Evolutionary conservation across 768 basidiomycete genomes (phyloP), one percentile per base, ranked within the genome.

Genomic region (Calvatia gigantea): DNA sequence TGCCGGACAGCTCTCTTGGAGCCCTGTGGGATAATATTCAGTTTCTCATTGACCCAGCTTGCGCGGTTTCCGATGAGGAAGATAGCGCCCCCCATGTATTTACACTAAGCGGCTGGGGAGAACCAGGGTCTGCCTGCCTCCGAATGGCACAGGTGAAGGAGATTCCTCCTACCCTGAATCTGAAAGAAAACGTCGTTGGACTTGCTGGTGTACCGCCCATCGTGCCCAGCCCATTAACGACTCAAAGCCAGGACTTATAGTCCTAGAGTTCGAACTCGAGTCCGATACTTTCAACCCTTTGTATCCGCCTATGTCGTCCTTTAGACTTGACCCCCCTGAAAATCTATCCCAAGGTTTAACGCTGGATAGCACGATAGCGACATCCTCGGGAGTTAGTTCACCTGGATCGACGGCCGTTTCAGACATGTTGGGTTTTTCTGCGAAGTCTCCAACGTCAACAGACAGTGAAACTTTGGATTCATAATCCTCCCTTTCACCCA

Each of bases 221-320:
- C 76, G 83, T 2, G 78, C 84, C 1, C 68, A 70, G 17, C 56
- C 61, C 3, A 28, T 55, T 25, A 47, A 54, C 27, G 53, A 51
- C 2, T n/a, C 43, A 8, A 51, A 46, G 8, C 53, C 63, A 12
- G 65, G 67, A 2, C 64, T 86, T 45, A 80, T 91, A 59, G 75
- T 91, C 23, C 76, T 92, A 67, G 91, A 94, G 65, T 88, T 92
- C 59, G 91, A 94, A 65, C 75, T 91, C 21, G 89, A 91, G 64
- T 69, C 73, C 28, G 91, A 92, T 65, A 60, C 62, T 0, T 69
- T 85, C 63, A 92, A 91, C 59, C 90, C 91, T 0, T 69, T 91
- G 3, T 87, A 86, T 64, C 83, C 83, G 7, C 70, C 77, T 38
- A 9, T 54, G 19, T n/a, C 7, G 38, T 12, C 15, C 33, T 27